Base-by-base conservation (phyloP, 495 filamentous ascomycete genomes). In the Penicillium desertorum region DNA sequence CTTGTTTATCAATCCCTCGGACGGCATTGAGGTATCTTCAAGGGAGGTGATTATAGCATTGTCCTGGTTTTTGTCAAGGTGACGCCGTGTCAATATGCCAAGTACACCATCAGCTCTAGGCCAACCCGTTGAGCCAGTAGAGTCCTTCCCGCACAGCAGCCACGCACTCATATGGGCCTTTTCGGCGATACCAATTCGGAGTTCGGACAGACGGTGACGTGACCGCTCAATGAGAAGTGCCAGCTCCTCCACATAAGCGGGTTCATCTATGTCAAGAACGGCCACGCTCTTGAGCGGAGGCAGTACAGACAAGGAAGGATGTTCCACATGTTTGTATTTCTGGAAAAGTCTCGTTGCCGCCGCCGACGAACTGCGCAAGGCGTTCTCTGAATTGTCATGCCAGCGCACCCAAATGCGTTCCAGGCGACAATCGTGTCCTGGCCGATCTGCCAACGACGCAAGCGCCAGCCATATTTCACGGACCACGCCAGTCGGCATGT, bases 401-500 rank as follows among this genome's bases (percentile, higher is more conserved):
- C 91, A 95, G 44, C 92, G 83, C 29, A 98, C 82, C 88, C 91
- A 95, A 25, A 98, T 79, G 41, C 85, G 84, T 53, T 89, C 87
- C 55, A 96, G 72, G 9, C 88, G 86, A 63, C 87, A 84, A 25
- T 87, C 78, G 49, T 81, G 75, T 16, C 80, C 76, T 14, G 80
- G 74, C 44, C 85, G 74, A 61, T 86, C 81, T 27, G 85, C 86
- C 22, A 94, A 76, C 0, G 88, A 93, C 0, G 87, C 80, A 41
- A 97, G 79, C 22, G 93, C 87, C 64, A 91, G 81, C 81, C 93
- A 98, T 29, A 95, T 87, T 62, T 96, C 90, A 47, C 91, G 82
- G 41, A 93, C 72, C 23, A 96, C 87, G 0, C 93, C 93, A 0
- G 91, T 96, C 0, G 92, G 91, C 92, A 96, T 96, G 67, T 98